phyloP scores from a whole-genome alignment of 106 monocot genomes.

The Dactylorhiza incarnata region DNA sequence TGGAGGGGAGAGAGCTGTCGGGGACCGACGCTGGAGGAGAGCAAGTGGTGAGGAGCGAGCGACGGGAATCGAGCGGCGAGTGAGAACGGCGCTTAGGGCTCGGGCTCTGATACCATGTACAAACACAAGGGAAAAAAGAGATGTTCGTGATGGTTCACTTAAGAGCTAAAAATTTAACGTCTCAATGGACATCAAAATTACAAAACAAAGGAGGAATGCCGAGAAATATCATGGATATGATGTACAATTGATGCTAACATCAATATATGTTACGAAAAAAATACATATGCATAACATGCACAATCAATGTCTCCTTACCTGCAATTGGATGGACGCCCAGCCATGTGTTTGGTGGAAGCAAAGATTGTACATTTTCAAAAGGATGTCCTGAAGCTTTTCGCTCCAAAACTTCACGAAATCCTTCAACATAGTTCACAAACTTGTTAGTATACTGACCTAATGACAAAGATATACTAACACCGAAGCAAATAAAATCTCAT shows the following conservation, averaged over 20 bases:
- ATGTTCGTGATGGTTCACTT: not conserved
- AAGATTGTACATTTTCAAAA: conserved; percentile 90
- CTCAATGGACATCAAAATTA: not conserved
- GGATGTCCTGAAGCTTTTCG: conserved; percentile 75
- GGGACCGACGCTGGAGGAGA: too few relatives aligned
- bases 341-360: conserved; percentile 86
- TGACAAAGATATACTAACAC: not conserved
- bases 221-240: not conserved
- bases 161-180: not conserved
- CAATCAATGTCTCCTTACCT: conserved; percentile 31
- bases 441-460: conserved; percentile 6
- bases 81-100: too few relatives aligned
- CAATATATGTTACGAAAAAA: not conserved
- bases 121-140: not conserved
- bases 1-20: too few relatives aligned
- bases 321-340: conserved; percentile 63
- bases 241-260: not conserved
- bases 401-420: conserved; percentile 91
- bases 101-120: too few relatives aligned
- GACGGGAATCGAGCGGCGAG: too few relatives aligned
- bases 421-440: conserved; percentile 29
- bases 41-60: too few relatives aligned
- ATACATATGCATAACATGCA: not conserved
- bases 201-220: not conserved
- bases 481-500: not conserved